Conservation (phyloP, 2,329 filamentous ascomycete genomes). For the Epichloe coenophiala region DNA sequence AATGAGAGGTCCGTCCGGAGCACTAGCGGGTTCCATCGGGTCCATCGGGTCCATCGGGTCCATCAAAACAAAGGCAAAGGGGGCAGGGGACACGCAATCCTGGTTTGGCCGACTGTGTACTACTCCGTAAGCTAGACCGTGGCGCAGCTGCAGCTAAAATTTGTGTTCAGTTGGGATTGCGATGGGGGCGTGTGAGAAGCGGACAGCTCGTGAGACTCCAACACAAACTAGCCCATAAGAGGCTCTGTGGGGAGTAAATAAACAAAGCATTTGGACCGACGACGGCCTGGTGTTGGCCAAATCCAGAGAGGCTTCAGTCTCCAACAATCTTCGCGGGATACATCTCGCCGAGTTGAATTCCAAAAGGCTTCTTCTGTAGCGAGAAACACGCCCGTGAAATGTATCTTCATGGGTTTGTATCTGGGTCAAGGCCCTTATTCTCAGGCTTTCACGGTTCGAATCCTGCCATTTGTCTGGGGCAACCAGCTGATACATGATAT, state of each 20-base stretch:
- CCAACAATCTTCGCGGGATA: neutral
- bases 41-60: too few relatives aligned
- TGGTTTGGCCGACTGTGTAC: neutral
- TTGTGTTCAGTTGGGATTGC: neutral
- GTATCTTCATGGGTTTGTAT: too few relatives aligned
- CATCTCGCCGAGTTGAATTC: neutral
- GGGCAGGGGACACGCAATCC: neutral
- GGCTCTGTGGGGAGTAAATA: neutral
- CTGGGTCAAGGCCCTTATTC: too few relatives aligned
- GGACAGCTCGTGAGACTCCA: neutral
- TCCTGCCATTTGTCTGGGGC: neutral
- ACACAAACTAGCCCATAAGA: too few relatives aligned
- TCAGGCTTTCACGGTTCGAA: neutral
- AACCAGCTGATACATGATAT: neutral
- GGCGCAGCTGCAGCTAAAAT: neutral
- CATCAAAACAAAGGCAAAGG: neutral
- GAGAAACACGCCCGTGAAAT: too few relatives aligned
- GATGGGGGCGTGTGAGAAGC: neutral
- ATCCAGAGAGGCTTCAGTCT: neutral
- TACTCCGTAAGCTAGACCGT: neutral
- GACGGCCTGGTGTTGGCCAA: neutral
- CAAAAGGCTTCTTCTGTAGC: neutral
- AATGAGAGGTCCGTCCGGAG: too few relatives aligned
- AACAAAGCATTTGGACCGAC: neutral
- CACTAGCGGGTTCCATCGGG: too few relatives aligned